Evolutionary conservation across 805 yeast genomes (phyloP).

Genomic region (Kazachstania psychrophila): DNA sequence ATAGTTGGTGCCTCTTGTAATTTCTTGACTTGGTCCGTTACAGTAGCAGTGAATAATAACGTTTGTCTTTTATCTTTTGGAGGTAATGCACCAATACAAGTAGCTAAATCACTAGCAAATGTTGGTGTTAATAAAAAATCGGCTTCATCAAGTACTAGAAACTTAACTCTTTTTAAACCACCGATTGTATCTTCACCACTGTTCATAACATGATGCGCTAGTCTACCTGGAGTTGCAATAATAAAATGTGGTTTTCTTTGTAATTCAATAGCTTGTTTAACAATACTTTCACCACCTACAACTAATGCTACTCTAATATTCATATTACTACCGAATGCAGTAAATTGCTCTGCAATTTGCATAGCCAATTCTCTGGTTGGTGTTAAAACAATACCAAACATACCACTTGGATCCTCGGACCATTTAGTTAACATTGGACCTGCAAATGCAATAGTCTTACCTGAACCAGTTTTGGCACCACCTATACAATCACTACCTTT

Average conservation of each 20-base stretch:
- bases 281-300: conserved; percentile 93
- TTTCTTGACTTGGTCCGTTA: conserved; percentile 82
- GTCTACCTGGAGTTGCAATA: conserved; percentile 93
- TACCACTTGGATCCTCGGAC: conserved; percentile 92
- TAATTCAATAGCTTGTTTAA: conserved; percentile 75
- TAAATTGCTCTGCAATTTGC: conserved; percentile 94
- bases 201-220: conserved; percentile 81
- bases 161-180: conserved; percentile 58
- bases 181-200: conserved; percentile 68
- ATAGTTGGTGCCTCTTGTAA: conserved; percentile 43
- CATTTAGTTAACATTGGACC: conserved; percentile 93
- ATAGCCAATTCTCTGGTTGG: conserved; percentile 92
- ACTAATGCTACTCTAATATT: conserved; percentile 74
- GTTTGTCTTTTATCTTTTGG: conserved; percentile 71
- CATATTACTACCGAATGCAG: conserved; percentile 84
- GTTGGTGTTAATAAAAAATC: conserved; percentile 81
- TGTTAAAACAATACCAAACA: conserved; percentile 79
- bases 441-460: conserved; percentile 95
- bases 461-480: conserved; percentile 97
- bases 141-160: conserved; percentile 89
- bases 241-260: conserved; percentile 86
- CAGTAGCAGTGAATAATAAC: conserved; percentile 86
- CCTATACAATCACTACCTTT: conserved; percentile 85
- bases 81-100: conserved; percentile 68
- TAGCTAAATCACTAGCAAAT: conserved; percentile 67